Base-by-base conservation (phyloP, 2,329 filamentous ascomycete species). In the Fusarium sp. region DNA sequence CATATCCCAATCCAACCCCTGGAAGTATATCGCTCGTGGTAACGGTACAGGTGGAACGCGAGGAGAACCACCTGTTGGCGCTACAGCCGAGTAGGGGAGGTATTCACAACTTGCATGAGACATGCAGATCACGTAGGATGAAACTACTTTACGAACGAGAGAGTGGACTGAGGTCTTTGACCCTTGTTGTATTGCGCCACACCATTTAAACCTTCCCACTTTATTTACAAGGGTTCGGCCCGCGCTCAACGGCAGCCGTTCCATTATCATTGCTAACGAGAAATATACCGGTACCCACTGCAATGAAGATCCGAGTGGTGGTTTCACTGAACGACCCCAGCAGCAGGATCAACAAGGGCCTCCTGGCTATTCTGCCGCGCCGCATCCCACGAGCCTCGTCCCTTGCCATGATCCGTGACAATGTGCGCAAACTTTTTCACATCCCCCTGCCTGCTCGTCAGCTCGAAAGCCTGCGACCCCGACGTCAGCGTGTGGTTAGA, bases 351-450 rank as follows among this genome's bases (percentile, higher is more conserved):
- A 24, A 68, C 54, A 54, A 68, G 65, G 65, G 65, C 65, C 35
- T 69, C 65, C 51, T 65, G 65, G 66, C 66, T 69, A 24, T 55
- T 60, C 24, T 68, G 47, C 54, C 44, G 42, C 45, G 56, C 48
- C 38, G 24, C 12, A 62, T 68, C 57, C 65, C 58, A 66, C 14
- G 55, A 56, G 30, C 41, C 26, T 35, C 47, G 42, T 35, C 55
- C 48, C 33, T 60, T 60, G 5, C 42, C 54, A 11, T 63, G 61
- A 48, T 48, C 61, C 20, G 60, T 63, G 10, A 48, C 35, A 50
- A 63, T 35, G 14, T 63, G 55, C 28, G 54, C 42, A 48, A 48
- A 68, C 24, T 55, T 22, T 47, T 68, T 68, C 41, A 47, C n/a
- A 22, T 45, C 36, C 26, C 33, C 36, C 35, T 48, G 47, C 18